Percentiles rank a stretch among this genome's conserved stretches.
Evolutionary conservation across 2,329 filamentous ascomycete species (phyloP).

Genomic region (Cercospora janseana): DNA sequence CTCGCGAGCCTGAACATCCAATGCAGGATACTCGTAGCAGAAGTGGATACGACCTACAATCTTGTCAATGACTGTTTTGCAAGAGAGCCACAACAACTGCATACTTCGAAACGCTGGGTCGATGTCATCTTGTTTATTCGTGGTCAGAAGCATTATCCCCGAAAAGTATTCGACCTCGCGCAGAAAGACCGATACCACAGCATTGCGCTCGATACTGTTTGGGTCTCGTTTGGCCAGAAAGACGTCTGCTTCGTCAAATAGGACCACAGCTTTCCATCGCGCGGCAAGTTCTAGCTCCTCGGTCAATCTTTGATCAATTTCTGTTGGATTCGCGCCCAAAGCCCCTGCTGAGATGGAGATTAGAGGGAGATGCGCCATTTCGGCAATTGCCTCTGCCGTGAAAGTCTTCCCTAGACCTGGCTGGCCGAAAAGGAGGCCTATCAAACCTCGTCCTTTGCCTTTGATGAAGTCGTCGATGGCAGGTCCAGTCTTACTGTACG

Average conservation of each 20-base stretch:
- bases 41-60: slow-evolving; percentile 65
- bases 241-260: slow-evolving; percentile 43
- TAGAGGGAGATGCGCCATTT: not conserved
- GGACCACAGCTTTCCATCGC: slow-evolving; percentile 33
- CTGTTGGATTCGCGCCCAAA: slow-evolving; percentile 15
- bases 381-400: slow-evolving; percentile 14
- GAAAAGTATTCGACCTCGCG: slow-evolving; percentile 84
- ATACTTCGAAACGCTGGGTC: slow-evolving; percentile 15
- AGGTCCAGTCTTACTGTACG: too few relatives aligned
- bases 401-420: slow-evolving; percentile 31
- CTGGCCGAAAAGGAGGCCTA: slow-evolving; percentile 8
- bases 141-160: slow-evolving; percentile 59
- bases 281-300: slow-evolving; percentile 18
- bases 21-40: slow-evolving; percentile 71
- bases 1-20: slow-evolving; percentile 38
- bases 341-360: slow-evolving; percentile 2
- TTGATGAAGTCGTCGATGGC: slow-evolving; percentile 5
- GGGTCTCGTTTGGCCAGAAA: slow-evolving; percentile 62
- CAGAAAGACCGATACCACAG: slow-evolving; percentile 78
- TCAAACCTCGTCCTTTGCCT: slow-evolving; percentile 6
- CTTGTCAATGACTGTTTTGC: slow-evolving; percentile 61
- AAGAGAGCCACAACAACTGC: slow-evolving; percentile 62
- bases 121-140: slow-evolving; percentile 5
- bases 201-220: slow-evolving; percentile 77
- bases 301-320: slow-evolving; percentile 18